Base-by-base conservation (phyloP, 495 filamentous ascomycete species). In the Chaetomium fimeti region DNA sequence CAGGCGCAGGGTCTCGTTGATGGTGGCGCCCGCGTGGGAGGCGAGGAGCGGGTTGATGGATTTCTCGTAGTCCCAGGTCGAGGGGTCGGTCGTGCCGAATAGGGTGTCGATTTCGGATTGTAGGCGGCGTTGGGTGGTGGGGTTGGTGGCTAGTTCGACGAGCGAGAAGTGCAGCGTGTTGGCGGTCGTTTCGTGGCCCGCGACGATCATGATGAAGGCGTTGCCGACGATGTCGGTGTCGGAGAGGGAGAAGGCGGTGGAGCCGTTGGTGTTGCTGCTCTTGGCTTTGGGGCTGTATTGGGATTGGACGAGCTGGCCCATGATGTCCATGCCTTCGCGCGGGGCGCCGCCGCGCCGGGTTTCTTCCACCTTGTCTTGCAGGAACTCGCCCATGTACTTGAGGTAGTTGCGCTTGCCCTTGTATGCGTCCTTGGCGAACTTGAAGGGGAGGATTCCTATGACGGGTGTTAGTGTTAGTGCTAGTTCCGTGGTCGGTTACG, bases 161-260 rank as follows among this genome's bases (percentile, higher is more conserved):
- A 90, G 72, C 16, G 82, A 75, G 69, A 86, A 89, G 69, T 90
- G 86, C 12, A 89, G 73, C 1, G 80, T 79, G 73, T 89, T 89
- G 53, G 88, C 87, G 5, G 87, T 85, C 1, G 89, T 89, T 70
- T 91, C 89, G 72, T 91, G 89, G 24, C 89, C 89, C 1, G 89
- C 88, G 16, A 91, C 76, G 47, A 86, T 83, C 71, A 89, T 86
- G 68, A 90, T 83, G 72, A 89, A 91, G 13, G 87, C 83, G 68
- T 91, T 89, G 36, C 85, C 87, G 27, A 89, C 77, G 66, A 91
- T 86, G 53, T 90, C 88, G 18, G 76, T 74, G 66, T 87, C 81
- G 5, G 72, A 73, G 13, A 88, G 68, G 32, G 76, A 66, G 22
- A 29, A 47, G 55, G 55, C 28, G 38, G 47, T 43, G n/a, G 58